Conservation (phyloP, 2,329 filamentous ascomycete genomes). For the Massarina eburnea region DNA sequence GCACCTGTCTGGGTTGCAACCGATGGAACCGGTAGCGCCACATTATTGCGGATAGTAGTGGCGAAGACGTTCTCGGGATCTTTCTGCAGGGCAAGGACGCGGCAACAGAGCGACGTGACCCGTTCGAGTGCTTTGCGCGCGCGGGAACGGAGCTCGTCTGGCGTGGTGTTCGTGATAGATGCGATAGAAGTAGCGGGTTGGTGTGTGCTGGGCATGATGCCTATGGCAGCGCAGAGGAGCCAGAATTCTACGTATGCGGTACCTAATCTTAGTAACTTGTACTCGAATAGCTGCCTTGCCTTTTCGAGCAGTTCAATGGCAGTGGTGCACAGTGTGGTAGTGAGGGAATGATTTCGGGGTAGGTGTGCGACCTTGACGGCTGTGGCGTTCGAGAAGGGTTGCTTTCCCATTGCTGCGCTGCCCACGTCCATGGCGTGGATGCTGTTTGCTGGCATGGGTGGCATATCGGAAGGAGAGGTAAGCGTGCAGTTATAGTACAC, state of each 20-base stretch:
- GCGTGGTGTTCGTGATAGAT: constrained; percentile 15
- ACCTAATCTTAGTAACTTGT: constrained; percentile 38
- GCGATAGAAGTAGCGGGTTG: constrained; percentile 19
- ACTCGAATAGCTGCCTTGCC: constrained; percentile 31
- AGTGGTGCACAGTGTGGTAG: constrained; percentile 25
- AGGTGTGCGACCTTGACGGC: constrained; percentile 20
- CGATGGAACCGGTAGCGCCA: constrained; percentile 10
- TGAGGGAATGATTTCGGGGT: constrained; percentile 28
- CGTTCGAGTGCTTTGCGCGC: constrained; percentile 29
- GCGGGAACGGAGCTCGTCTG: constrained; percentile 20
- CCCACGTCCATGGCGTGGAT: constrained; percentile 8
- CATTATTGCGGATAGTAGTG: constrained; percentile 19
- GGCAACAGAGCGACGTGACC: constrained; percentile 29
- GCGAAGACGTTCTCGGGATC: constrained; percentile 27
- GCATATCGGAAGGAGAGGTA: constrained; percentile 3
- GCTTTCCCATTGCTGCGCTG: constrained; percentile 6
- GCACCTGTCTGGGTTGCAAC: constrained; percentile 12
- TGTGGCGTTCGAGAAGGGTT: constrained; percentile 5
- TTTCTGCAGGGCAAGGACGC: constrained; percentile 34
- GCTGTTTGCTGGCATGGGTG: constrained; percentile 1
- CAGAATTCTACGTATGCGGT: constrained; percentile 42
- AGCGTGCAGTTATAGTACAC: constrained; percentile 28
- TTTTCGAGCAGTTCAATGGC: constrained; percentile 33
- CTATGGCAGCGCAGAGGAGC: constrained; percentile 32
- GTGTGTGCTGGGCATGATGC: constrained; percentile 28